Percentiles rank a stretch among this genome's conserved stretches.
phyloP scores from a whole-genome alignment of 192 early-diverging fungal genomes.

The Thamnidium elegans region DNA sequence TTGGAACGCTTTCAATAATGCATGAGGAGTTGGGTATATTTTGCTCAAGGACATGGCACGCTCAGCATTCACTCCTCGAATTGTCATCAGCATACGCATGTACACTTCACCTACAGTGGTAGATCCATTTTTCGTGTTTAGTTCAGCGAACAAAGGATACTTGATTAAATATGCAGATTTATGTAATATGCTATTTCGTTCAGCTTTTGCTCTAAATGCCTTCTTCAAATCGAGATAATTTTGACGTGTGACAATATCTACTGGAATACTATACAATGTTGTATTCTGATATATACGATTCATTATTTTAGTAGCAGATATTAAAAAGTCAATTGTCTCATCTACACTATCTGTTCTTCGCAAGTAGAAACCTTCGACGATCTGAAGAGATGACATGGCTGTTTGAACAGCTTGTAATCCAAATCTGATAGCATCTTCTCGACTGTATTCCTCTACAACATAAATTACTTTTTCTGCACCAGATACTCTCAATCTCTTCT shows the following conservation, averaged over 20 bases:
- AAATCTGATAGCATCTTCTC: slow-evolving; percentile 58
- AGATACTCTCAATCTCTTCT: slow-evolving; percentile 72
- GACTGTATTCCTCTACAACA: slow-evolving; percentile 78
- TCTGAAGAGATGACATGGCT: slow-evolving; percentile 71
- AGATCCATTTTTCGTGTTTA: slow-evolving; percentile 75
- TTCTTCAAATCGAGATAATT: slow-evolving; percentile 53
- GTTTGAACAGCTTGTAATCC: slow-evolving; percentile 65
- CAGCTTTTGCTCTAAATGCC: slow-evolving; percentile 13
- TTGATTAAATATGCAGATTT: slow-evolving; percentile 44
- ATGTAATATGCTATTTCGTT: not conserved
- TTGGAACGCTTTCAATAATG: slow-evolving; percentile 47
- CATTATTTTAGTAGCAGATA: slow-evolving; percentile 57
- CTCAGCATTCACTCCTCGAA: slow-evolving; percentile 80
- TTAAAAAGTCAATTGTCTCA: slow-evolving; percentile 80
- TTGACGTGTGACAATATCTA: slow-evolving; percentile 42
- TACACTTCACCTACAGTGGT: slow-evolving; percentile 76
- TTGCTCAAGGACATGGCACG: slow-evolving; percentile 75
- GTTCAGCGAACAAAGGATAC: slow-evolving; percentile 58
- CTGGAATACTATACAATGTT: slow-evolving; percentile 57
- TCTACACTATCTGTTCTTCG: slow-evolving; percentile 73
- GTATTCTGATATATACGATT: slow-evolving; percentile 42
- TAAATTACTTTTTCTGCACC: slow-evolving; percentile 80
- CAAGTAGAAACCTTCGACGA: slow-evolving; percentile 79
- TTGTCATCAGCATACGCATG: slow-evolving; percentile 79
- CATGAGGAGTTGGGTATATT: slow-evolving; percentile 66